Percentiles rank a stretch among this genome's conserved stretches.
Evolutionary conservation across 1,284 basidiomycete species (phyloP).

Genomic region (Schizophyllum commune): DNA sequence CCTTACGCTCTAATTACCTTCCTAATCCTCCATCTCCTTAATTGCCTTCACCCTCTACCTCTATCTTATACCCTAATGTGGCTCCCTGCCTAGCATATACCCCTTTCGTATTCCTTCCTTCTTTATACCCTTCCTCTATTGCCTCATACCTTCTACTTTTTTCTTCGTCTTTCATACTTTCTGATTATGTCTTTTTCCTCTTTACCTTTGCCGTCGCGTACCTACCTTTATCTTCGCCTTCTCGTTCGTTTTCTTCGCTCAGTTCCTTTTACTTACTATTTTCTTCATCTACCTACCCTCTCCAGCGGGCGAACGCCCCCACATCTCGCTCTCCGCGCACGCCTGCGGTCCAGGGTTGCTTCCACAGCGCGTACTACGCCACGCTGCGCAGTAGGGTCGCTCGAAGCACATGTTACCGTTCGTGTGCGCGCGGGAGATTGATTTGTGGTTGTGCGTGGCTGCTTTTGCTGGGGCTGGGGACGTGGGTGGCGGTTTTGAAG

Average conservation of each 20-base stretch:
- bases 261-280: slow-evolving; percentile 24
- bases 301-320: slow-evolving; percentile 4
- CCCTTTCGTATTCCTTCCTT: slow-evolving; percentile 3
- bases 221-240: not conserved
- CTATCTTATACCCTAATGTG: too few relatives aligned
- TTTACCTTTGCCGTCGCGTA: not conserved
- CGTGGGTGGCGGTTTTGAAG: too few relatives aligned
- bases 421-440: too few relatives aligned
- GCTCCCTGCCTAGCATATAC: too few relatives aligned
- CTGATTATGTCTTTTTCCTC: too few relatives aligned
- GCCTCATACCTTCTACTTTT: not conserved
- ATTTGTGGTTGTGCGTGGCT: too few relatives aligned
- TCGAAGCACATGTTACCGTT: too few relatives aligned
- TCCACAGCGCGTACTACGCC: too few relatives aligned
- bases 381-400: too few relatives aligned
- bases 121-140: not conserved
- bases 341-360: slow-evolving; percentile 11
- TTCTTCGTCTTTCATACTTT: not conserved
- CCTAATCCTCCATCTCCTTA: not conserved
- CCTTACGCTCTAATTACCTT: not conserved
- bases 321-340: slow-evolving; percentile 3
- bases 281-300: slow-evolving; percentile 33
- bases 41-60: too few relatives aligned
- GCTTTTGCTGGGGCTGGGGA: too few relatives aligned
- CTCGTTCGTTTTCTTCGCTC: slow-evolving; percentile 5